These are phyloP conservation scores for Diaporthe helianthi DNA, from an alignment of 2,329 filamentous ascomycete species.

Conservation along the genomic window DNA sequence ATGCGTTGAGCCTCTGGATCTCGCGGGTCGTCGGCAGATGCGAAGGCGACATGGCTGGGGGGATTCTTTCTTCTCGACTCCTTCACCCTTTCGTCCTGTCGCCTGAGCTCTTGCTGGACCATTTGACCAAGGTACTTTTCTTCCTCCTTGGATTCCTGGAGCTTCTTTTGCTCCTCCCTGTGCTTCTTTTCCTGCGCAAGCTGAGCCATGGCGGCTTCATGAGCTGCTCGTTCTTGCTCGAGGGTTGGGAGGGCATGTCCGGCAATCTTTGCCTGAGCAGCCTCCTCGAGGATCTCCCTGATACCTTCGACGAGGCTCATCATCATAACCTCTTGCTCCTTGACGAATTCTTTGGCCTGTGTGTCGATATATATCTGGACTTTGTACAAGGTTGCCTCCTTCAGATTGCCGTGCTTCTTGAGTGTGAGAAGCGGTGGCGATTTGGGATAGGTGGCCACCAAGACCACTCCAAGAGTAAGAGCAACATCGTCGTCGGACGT, in stretches of 20 bases:
- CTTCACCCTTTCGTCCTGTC: slow-evolving; percentile 69
- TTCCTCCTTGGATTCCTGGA: slow-evolving; percentile 69
- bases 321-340: slow-evolving; percentile 64
- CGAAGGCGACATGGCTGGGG: slow-evolving; percentile 29
- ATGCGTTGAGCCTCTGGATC: slow-evolving; percentile 48
- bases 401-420: slow-evolving; percentile 68
- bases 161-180: slow-evolving; percentile 59
- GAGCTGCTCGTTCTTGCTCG: slow-evolving; percentile 85
- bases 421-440: slow-evolving; percentile 76
- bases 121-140: slow-evolving; percentile 73
- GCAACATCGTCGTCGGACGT: slow-evolving; percentile 75
- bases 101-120: slow-evolving; percentile 74
- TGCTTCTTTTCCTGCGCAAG: slow-evolving; percentile 63
- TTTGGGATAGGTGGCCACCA: slow-evolving; percentile 92
- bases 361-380: slow-evolving; percentile 70
- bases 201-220: slow-evolving; percentile 75
- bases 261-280: slow-evolving; percentile 77
- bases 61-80: slow-evolving; percentile 69
- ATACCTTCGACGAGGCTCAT: slow-evolving; percentile 72
- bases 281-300: slow-evolving; percentile 83
- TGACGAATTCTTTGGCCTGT: slow-evolving; percentile 60
- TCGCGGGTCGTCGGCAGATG: slow-evolving; percentile 40
- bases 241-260: slow-evolving; percentile 82
- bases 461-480: slow-evolving; percentile 75
- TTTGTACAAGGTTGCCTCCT: slow-evolving; percentile 74